A percentile compares a stretch with the other conserved stretches of the same genome.
Conservation (phyloP, 768 basidiomycete genomes). For the Suillus clintonianus region DNA sequence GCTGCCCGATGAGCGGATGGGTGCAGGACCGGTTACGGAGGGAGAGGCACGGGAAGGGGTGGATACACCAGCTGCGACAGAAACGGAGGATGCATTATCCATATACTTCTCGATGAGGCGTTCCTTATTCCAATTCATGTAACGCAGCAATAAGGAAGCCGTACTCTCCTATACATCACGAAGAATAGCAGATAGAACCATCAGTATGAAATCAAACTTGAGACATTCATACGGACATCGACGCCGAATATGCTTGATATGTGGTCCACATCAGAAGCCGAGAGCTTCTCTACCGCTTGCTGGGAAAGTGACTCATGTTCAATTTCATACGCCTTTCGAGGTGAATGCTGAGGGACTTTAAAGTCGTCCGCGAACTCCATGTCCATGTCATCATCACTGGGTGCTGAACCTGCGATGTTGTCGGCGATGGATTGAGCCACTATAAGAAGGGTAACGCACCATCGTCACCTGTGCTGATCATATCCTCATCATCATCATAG, state of each 20-base stretch:
- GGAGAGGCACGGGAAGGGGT: slow-evolving; percentile 28
- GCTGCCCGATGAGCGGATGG: slow-evolving; percentile 34
- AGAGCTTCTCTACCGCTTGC: slow-evolving; percentile 72
- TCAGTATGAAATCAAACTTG: slow-evolving; percentile 5
- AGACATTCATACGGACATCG: slow-evolving; percentile 61
- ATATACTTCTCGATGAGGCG: slow-evolving; percentile 95
- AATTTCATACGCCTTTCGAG: slow-evolving; percentile 78
- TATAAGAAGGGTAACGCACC: slow-evolving; percentile 32
- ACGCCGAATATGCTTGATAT: slow-evolving; percentile 87
- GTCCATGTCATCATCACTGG: slow-evolving; percentile 65
- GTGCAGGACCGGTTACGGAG: slow-evolving; percentile 27
- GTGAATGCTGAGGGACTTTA: slow-evolving; percentile 53
- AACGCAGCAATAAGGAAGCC: slow-evolving; percentile 77
- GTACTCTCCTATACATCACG: slow-evolving; percentile 51
- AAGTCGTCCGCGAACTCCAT: slow-evolving; percentile 72
- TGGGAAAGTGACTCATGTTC: slow-evolving; percentile 80
- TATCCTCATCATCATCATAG: slow-evolving; percentile 72
- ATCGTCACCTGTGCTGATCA: slow-evolving; percentile 61
- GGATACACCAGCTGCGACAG: slow-evolving; percentile 73
- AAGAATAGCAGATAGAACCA: slow-evolving; percentile 3
- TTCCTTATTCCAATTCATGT: slow-evolving; percentile 95
- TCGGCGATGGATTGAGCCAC: slow-evolving; percentile 22
- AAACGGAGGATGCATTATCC: slow-evolving; percentile 80
- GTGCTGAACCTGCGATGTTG: slow-evolving; percentile 37
- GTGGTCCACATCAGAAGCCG: slow-evolving; percentile 80